Evolutionary conservation across 2,329 filamentous ascomycete genomes (phyloP).

Genomic region (Cladosporium sp.): DNA sequence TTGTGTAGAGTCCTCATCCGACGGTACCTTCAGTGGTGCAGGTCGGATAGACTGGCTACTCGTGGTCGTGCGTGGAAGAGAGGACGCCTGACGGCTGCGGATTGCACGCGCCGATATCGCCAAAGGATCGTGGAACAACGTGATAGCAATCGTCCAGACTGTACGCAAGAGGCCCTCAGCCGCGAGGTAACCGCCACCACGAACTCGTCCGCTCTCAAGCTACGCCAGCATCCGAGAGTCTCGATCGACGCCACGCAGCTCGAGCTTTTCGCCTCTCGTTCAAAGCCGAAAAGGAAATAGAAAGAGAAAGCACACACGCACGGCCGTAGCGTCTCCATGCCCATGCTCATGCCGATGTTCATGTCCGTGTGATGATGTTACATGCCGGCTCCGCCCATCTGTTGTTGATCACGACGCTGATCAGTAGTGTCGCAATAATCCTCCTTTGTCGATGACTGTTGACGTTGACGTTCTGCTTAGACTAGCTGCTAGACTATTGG

Average conservation of each 20-base stretch:
- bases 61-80: not conserved
- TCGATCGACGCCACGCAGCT: slow-evolving; percentile 5
- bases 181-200: not conserved
- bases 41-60: not conserved
- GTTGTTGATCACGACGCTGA: not conserved
- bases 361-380: slow-evolving; percentile 21
- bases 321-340: not conserved
- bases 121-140: not conserved
- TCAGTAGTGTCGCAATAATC: slow-evolving; percentile 1
- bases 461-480: not conserved
- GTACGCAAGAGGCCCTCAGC: too few species aligned
- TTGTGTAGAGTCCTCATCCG: not conserved
- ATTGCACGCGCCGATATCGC: not conserved
- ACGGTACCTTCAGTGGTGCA: not conserved
- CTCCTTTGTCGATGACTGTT: not conserved
- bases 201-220: not conserved
- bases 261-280: not conserved
- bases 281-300: not conserved
- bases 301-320: not conserved
- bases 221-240: not conserved
- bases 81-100: not conserved
- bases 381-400: slow-evolving; percentile 2
- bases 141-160: not conserved
- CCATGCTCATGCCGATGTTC: not conserved
- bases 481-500: not conserved